A percentile compares a stretch with the other conserved stretches of the same genome.
phyloP scores from a whole-genome alignment of 2,329 filamentous ascomycete species.

The Diaporthe capsici region DNA sequence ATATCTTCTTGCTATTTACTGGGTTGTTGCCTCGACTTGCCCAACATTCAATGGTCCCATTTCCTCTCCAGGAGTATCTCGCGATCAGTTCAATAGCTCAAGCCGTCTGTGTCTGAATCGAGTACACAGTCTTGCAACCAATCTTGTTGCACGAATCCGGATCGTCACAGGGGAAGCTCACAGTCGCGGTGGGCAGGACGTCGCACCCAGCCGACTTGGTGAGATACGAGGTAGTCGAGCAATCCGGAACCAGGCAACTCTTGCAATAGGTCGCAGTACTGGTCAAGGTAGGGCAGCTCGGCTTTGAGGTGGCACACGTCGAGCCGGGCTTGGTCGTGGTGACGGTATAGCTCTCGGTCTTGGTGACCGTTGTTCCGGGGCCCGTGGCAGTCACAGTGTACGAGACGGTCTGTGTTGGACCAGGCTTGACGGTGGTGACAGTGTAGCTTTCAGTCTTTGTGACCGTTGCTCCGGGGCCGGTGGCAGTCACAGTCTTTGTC shows the following conservation, averaged over 20 bases:
- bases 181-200: constrained; percentile 9
- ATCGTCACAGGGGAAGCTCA: constrained; percentile 20
- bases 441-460: constrained; percentile 24
- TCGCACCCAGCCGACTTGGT: constrained; percentile 19
- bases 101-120: constrained; percentile 22
- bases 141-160: constrained; percentile 25
- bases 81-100: background rate
- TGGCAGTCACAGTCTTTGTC: constrained; percentile 5
- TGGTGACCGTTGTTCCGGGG: constrained; percentile 1
- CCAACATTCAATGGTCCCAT: background rate
- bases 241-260: constrained; percentile 29
- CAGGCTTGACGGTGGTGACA: constrained; percentile 19
- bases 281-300: constrained; percentile 23
- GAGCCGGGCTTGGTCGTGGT: constrained; percentile 13
- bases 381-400: background rate
- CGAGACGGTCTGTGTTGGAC: constrained; percentile 14
- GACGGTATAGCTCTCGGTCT: constrained; percentile 25
- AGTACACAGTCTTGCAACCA: constrained; percentile 31
- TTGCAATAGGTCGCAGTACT: constrained; percentile 29
- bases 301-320: constrained; percentile 5
- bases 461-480: background rate
- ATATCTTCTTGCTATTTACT: background rate
- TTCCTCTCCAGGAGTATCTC: fast-evolving
- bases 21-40: background rate
- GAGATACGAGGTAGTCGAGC: constrained; percentile 26